phyloP scores from a whole-genome alignment of 1,284 basidiomycete genomes.

The Cystobasidiaceae sp. region DNA sequence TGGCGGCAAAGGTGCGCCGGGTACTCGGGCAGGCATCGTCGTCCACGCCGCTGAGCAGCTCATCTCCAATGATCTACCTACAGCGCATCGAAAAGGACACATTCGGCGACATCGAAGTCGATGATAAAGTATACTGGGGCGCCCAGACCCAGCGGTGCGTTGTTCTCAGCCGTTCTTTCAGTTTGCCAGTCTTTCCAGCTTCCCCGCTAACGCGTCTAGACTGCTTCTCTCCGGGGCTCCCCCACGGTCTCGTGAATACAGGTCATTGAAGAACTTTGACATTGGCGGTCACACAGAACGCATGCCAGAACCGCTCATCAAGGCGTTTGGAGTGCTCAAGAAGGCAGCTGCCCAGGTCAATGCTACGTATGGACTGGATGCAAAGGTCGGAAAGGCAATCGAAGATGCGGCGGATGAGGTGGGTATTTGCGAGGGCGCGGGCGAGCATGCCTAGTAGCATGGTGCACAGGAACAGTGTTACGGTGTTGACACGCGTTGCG shows the following conservation, averaged over 20 bases:
- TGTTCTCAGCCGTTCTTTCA: neutral
- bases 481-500: neutral
- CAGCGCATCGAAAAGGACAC: constrained; percentile 64
- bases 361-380: constrained; percentile 81
- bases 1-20: constrained; percentile 15
- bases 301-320: constrained; percentile 88
- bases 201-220: neutral
- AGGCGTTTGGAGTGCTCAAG: constrained; percentile 96
- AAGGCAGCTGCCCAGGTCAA: constrained; percentile 95
- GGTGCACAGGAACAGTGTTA: too few species aligned
- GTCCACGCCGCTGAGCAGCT: too few species aligned
- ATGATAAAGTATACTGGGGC: constrained; percentile 94
- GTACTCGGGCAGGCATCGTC: too few species aligned
- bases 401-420: constrained; percentile 85
- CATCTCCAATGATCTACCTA: too few species aligned
- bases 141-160: constrained; percentile 94
- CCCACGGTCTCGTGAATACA: constrained; percentile 45
- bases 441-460: too few species aligned
- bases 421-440: too few species aligned
- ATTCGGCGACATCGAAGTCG: constrained; percentile 88
- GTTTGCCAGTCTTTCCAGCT: constrained; percentile 19
- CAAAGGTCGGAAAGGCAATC: constrained; percentile 82
- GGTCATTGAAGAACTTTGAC: constrained; percentile 95
- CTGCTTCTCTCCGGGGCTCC: neutral
- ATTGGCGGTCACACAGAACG: constrained; percentile 92